Evolutionary conservation across 805 yeast species (phyloP), one percentile per base, ranked within the genome.

Genomic region (Nakazawaea laoshanensis): DNA sequence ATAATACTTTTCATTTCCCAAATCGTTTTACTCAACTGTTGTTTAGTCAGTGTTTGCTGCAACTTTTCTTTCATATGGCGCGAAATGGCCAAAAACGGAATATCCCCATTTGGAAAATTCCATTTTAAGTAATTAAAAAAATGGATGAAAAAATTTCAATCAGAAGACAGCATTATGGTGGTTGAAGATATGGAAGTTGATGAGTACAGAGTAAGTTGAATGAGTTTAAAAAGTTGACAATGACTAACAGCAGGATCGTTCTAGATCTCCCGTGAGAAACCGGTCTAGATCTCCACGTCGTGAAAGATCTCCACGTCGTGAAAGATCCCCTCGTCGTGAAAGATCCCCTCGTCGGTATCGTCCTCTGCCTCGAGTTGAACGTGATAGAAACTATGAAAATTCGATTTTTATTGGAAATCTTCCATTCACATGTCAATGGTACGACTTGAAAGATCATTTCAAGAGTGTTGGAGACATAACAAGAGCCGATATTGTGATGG

Each of bases 401-500:
- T 76, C 85, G 38, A 62, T 81, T 27, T 82, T 82, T 47, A 67
- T 82, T 29, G 88, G 89, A 7, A 81, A 81, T 50, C 61, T 82
- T 35, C 83, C 88, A 4, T 82, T 69, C 49, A 72, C 70, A 32
- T 64, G 74, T 42, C 67, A 75, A 21, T 68, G 82, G 45, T 56
- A 61, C 31, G 78, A 78, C 23, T 60, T 82, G 33, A 72, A 71
- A 48, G 76, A 65, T 12, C 63, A 69, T 41, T 82, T 82, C 53
- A 57, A 63, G n/a, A 57, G 55, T 18, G 68, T 69, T 24, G 87
- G 87, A 27, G 70, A 65, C 19, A 80, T 87, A 34, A 66, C 77
- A 14, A 70, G 84, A 42, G 94, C 95, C 3, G 96, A 87, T 53
- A 78, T 88, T 33, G 79, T 86, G 28, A 76, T 78, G 3, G 67